phyloP scores from a whole-genome alignment of 2,329 filamentous ascomycete species.

The Cercospora sp. region DNA sequence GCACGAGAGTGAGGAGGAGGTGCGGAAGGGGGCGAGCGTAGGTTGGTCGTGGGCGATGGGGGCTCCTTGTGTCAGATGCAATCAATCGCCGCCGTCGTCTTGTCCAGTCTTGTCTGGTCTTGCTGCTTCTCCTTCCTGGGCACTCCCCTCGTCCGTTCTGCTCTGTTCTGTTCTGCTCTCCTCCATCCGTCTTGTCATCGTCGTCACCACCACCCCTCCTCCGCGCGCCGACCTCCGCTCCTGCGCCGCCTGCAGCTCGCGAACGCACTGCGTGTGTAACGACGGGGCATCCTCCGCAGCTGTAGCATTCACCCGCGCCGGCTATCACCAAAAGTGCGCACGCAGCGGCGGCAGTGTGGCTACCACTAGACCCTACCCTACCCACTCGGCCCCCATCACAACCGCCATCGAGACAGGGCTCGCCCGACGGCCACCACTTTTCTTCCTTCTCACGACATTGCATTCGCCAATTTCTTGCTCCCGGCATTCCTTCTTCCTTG shows the following conservation, averaged over 20 bases:
- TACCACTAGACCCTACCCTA: neutral
- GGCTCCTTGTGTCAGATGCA: neutral
- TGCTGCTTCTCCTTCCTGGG: neutral
- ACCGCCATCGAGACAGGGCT: neutral
- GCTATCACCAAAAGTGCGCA: neutral
- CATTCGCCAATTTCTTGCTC: neutral
- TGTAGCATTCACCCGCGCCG: neutral
- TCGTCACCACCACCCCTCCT: neutral
- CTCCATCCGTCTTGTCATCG: neutral
- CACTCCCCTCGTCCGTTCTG: neutral
- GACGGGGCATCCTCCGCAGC: conserved; percentile 1
- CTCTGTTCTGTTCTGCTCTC: neutral
- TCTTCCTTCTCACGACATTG: neutral
- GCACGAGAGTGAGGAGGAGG: neutral
- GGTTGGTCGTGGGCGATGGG: neutral
- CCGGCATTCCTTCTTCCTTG: neutral
- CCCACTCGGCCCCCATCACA: neutral
- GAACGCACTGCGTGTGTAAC: conserved; percentile 1
- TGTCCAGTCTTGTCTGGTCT: neutral
- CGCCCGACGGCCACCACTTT: neutral
- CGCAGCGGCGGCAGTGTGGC: neutral
- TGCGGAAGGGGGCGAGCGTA: neutral
- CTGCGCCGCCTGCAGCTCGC: neutral
- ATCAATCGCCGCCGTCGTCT: neutral
- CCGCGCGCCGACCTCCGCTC: neutral